Evolutionary conservation across 352 stramenopile genomes (phyloP), one percentile per base, ranked within the genome.

Genomic region (Nannochloropsis limnetica): DNA sequence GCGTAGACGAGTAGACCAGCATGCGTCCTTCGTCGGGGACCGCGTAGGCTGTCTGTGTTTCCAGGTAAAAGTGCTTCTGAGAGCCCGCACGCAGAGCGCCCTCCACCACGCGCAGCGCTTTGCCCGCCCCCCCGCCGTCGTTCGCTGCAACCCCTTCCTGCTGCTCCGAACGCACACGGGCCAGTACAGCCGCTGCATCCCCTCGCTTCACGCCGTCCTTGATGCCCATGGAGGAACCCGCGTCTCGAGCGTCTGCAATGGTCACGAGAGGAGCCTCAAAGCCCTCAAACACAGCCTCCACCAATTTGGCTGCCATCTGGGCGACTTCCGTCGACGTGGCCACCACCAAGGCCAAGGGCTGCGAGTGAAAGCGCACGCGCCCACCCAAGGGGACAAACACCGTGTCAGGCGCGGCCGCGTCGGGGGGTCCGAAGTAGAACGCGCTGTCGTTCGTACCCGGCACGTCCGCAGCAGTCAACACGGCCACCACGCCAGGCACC

Each of bases 61-160:
- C 88, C 86, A 91, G 89, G 85, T 91, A 90, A 68, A 91, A 90
- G 82, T 91, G 88, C 79, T 88, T 88, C 80, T 91, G 88, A 0
- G 85, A 84, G 1, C 84, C 87, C 8, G 89, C 84, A 11, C 83
- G 43, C n/a, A 91, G 32, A 11, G 37, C 29, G 0, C 87, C 86
- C 14, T 22, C 81, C 15, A 88, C 68, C 8, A 45, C 80, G 27
- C 83, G 44, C 44, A 83, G 81, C 68, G 82, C 83, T 2, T 68
- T 28, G 22, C 81, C 79, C 1, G 90, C 68, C 68, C 86, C 86
- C 0, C 83, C 28, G 8, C 80, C 68, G 6, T 88, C 80, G 15
- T 84, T 25, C 37, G 37, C 37, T 14, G 37, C 37, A 49, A 49
- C 8, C 37, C 86, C 87, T n/a, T 88, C 81, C 54, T 85, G n/a